Base-by-base conservation (phyloP, 768 basidiomycete species). In the Lentinula aciculospora region DNA sequence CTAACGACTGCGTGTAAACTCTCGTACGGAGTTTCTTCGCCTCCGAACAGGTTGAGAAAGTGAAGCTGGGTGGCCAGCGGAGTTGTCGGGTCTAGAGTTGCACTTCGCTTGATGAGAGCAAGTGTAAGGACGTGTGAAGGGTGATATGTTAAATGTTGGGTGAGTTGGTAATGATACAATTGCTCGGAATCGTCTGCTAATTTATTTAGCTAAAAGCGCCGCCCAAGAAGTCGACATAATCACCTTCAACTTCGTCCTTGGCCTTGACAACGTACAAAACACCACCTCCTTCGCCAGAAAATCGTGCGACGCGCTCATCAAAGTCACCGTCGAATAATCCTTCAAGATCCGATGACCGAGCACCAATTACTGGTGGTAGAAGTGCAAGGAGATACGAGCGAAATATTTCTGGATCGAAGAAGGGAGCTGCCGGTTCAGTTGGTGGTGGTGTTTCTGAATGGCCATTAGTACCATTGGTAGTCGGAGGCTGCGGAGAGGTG, bases 1-100 rank as follows among this genome's bases (percentile, higher is more conserved):
- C 95, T 97, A 17, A 99, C 93, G 23, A 99, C 82, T 9, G 94
- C 92, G 68, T 98, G 96, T 28, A 99, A 72, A 66, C 92, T 91
- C 71, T 98, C 96, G 67, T 98, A 99, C 0, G 96, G 94, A 1
- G 90, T 92, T 60, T 90, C 87, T 45, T 91, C 89, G 13, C 88
- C 87, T 21, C 88, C 90, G 63, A 92, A 98, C 15, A 98, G 80
- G 65, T 95, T 98, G 46, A 98, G 77, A 58, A 98, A 86, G 63
- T 97, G 94, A 9, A 98, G 78, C 68, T 99, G 96, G 2, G 81
- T 74, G 2, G 92, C 84, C 4, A 98, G 81, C 1, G 95, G 88
- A 6, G 79, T 75, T n/a, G 83, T 68, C 3, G 90, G 80, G 72
- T 97, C 94, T 42, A 99, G 80, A 3, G 83, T 85, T 1, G 88